Conservation (phyloP, 2,329 filamentous ascomycete genomes). For the Thermothelomyces thermophilus region DNA sequence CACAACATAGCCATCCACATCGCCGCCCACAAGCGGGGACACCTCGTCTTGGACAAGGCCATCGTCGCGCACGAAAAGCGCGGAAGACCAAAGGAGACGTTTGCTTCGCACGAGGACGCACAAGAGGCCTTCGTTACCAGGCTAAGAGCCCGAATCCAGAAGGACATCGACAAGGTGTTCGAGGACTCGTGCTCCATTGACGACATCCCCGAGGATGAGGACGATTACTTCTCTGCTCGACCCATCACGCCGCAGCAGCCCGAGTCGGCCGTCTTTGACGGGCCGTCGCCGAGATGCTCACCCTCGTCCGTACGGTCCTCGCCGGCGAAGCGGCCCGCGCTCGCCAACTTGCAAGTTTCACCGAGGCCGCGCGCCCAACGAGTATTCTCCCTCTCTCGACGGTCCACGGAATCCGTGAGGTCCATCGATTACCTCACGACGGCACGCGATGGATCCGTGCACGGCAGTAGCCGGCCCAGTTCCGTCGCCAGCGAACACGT, state of each 20-base stretch:
- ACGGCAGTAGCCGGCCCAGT: conserved; percentile 6
- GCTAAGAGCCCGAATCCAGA: conserved; percentile 40
- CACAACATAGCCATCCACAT: conserved; percentile 42
- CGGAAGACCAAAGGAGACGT: conserved; percentile 28
- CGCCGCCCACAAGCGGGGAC: conserved; percentile 46
- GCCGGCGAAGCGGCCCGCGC: neutral
- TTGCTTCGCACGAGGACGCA: conserved; percentile 32
- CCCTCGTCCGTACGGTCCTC: neutral
- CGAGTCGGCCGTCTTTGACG: conserved; percentile 2
- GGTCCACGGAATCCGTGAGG: conserved; percentile 13
- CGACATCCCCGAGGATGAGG: conserved; percentile 28
- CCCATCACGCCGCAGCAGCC: conserved; percentile 7
- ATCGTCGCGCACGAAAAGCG: conserved; percentile 36
- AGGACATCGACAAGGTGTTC: conserved; percentile 44
- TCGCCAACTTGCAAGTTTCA: conserved; percentile 1
- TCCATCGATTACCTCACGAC: conserved; percentile 15
- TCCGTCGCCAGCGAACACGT: conserved; percentile 4
- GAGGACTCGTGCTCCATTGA: conserved; percentile 45
- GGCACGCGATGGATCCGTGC: neutral
- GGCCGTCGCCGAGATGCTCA: neutral
- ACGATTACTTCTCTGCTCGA: conserved; percentile 4
- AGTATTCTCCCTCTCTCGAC: conserved; percentile 19
- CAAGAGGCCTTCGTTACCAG: conserved; percentile 34
- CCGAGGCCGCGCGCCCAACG: conserved; percentile 13
- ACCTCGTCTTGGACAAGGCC: conserved; percentile 45